Evolutionary conservation across 345 rosid genomes (phyloP).

Genomic region (Brassica juncea): DNA sequence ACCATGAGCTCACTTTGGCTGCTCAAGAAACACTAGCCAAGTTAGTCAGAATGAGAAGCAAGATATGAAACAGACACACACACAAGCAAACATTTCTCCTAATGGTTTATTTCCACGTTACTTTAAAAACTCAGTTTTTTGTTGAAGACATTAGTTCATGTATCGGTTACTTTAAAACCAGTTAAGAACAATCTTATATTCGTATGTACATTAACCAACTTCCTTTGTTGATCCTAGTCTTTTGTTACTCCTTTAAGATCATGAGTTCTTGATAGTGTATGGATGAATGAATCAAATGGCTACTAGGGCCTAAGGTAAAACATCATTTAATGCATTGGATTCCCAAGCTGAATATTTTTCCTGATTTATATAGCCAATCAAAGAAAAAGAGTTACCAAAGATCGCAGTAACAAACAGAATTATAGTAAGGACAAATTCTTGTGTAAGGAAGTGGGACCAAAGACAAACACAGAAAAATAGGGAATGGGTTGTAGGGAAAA

Average conservation of each 20-base stretch:
- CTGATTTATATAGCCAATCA: constrained; percentile 20
- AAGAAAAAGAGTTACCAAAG: constrained; percentile 13
- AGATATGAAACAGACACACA: constrained; percentile 49
- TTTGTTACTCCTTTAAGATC: background rate
- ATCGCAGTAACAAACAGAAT: constrained; percentile 35
- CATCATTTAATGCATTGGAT: constrained; percentile 26
- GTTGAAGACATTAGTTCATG: constrained; percentile 16
- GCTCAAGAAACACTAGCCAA: constrained; percentile 93
- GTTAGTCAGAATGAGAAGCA: constrained; percentile 89
- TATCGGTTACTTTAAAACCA: constrained; percentile 6
- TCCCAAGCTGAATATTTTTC: constrained; percentile 22
- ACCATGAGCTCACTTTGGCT: constrained; percentile 75
- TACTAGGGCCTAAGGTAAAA: background rate
- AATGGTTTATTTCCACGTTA: constrained; percentile 5
- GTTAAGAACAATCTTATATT: constrained; percentile 17
- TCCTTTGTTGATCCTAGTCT: constrained; percentile 7
- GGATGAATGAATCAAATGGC: constrained; percentile 4
- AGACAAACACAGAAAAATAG: constrained; percentile 38
- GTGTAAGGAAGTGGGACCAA: constrained; percentile 39
- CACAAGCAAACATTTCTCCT: background rate
- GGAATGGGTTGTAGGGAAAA: constrained; percentile 19
- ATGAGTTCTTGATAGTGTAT: background rate
- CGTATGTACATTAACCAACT: constrained; percentile 32
- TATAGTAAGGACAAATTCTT: constrained; percentile 5
- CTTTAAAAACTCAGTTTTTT: constrained; percentile 22